Base-by-base conservation (phyloP, 1,284 basidiomycete species). In the Cutaneotrichosporon sp. region DNA sequence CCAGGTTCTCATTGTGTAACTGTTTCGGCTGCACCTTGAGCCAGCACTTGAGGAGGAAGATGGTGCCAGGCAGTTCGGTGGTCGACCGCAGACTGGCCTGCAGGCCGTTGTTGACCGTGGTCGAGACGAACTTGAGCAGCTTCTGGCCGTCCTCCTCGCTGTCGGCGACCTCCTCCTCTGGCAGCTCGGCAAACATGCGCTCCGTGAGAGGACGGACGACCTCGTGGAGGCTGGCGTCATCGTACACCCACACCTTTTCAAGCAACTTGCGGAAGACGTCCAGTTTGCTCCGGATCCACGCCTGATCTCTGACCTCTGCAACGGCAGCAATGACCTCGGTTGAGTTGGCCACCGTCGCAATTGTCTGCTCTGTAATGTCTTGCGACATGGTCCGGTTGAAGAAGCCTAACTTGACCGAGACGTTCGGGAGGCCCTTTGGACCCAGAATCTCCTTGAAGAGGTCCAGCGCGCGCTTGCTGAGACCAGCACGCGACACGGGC, bases 321-420 rank as follows among this genome's bases (percentile, higher is more conserved):
- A 97, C 86, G 17, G 92, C 84, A 54, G 91, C 87, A 26, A 99
- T 81, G 29, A 96, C 90, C 71, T 90, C 90, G 19, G 91, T 88
- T 3, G 90, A 84, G 55, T 89, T 88, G 54, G 88, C 80, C 12
- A 93, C 87, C 61, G 84, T 82, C 7, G 80, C 78, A 31, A 90
- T 76, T 32, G 81, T 79, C 11, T 78, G 75, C 38, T 91, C 90
- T 42, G 79, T 83, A 58, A 92, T 79, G 35, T 96, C 91, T 87
- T 85, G 84, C 61, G 88, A 86, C 45, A 97, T 80, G 1, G 86
- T 81, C 41, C 88, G 81, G 52, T 85, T 82, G 76, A 97, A 96
- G 74, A 86, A 96, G 48, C 85, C 84, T 39, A 97, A 77, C 62
- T 97, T 96, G 58, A 97, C 86, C 10, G 87, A 88, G 14, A 97